These are phyloP conservation scores for Linanthus parryae DNA, from an alignment of 148 eudicot genomes.

Conservation along the genomic window DNA sequence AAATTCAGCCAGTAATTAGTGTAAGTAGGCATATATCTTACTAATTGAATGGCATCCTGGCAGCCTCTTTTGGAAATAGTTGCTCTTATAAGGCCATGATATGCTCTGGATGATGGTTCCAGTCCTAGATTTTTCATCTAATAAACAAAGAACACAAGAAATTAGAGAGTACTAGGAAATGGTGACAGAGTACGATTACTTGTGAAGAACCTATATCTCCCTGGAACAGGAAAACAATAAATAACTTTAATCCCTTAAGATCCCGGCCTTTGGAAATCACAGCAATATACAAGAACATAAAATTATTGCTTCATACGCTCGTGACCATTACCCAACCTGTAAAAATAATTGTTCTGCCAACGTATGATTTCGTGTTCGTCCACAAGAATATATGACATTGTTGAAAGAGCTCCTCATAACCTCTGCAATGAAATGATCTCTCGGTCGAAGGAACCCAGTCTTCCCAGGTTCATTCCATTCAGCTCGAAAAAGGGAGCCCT, in stretches of 20 bases:
- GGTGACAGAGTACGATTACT: too few species aligned
- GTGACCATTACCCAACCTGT: constrained; percentile 47
- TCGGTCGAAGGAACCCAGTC: constrained; percentile 17
- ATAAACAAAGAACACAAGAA: constrained; percentile 14
- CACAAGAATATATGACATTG: constrained; percentile 70
- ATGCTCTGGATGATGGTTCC: constrained; percentile 53
- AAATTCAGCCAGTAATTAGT: constrained; percentile 3
- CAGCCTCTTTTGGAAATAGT: constrained; percentile 35
- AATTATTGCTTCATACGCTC: neutral
- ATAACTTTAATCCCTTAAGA: neutral
- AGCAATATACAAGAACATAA: constrained; percentile 1
- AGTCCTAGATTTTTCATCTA: constrained; percentile 89
- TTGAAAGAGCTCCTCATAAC: constrained; percentile 65
- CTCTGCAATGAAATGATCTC: constrained; percentile 17
- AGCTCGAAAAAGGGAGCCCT: constrained; percentile 6
- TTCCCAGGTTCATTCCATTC: constrained; percentile 11
- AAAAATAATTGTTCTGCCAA: constrained; percentile 61
- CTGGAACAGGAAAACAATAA: neutral
- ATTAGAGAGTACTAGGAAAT: constrained; percentile 12
- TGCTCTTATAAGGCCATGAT: constrained; percentile 66
- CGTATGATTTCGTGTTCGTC: constrained; percentile 21
- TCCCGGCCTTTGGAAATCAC: neutral
- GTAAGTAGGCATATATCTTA: constrained; percentile 21
- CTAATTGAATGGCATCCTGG: constrained; percentile 47
- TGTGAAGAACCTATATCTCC: too few species aligned